phyloP scores from a whole-genome alignment of 805 yeast genomes.

The Candida silvatica region DNA sequence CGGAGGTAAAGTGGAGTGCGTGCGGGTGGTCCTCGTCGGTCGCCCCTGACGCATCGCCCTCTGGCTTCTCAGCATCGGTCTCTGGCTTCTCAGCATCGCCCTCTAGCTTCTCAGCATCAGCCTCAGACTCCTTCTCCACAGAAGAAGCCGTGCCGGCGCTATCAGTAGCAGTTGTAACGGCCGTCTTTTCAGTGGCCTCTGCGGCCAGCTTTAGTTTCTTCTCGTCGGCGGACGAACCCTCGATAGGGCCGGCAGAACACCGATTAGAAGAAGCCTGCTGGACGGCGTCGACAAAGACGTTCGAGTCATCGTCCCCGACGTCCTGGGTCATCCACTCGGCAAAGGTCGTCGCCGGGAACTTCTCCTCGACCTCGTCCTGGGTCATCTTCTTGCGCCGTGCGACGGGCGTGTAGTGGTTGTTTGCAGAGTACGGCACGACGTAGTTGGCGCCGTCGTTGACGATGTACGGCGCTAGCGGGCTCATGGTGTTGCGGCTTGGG shows the following conservation, averaged over 20 bases:
- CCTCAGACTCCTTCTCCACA: constrained; percentile 22
- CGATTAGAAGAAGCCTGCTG: background rate
- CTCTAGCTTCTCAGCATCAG: background rate
- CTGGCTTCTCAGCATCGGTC: background rate
- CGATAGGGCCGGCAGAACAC: background rate
- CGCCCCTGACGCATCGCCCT: background rate
- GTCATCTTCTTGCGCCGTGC: constrained; percentile 23
- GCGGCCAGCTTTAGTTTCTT: background rate
- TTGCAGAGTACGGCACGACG: constrained; percentile 3
- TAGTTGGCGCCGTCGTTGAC: constrained; percentile 12
- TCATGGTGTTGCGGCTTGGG: constrained; percentile 18
- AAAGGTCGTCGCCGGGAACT: constrained; percentile 53
- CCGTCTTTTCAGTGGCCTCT: background rate
- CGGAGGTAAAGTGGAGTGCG: constrained; percentile 47
- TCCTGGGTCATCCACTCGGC: constrained; percentile 57
- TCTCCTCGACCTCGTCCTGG: constrained; percentile 46
- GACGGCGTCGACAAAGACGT: background rate
- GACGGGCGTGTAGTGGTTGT: background rate
- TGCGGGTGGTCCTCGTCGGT: constrained; percentile 6
- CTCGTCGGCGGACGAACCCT: background rate
- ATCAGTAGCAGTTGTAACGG: background rate
- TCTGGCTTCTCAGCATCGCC: background rate
- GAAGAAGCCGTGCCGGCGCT: background rate
- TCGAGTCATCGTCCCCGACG: constrained; percentile 34
- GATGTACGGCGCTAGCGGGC: constrained; percentile 16